These are phyloP conservation scores for Striga asiatica DNA, from an alignment of 257 asterid species.

Conservation along the genomic window DNA sequence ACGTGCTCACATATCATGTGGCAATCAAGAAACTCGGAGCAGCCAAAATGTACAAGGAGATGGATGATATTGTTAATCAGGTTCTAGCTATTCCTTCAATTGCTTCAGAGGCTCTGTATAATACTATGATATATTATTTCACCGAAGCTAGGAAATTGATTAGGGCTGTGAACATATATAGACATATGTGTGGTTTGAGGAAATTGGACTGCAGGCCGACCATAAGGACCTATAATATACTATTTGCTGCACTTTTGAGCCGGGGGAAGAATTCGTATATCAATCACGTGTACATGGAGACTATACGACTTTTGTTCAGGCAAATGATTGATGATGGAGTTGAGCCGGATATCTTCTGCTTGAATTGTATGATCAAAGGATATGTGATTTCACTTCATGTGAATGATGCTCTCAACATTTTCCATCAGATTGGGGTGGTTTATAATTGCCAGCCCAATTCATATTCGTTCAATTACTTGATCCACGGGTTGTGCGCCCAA, in stretches of 20 bases:
- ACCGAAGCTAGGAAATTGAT: slow-evolving; percentile 68
- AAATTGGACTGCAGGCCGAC: slow-evolving; percentile 79
- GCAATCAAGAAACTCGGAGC: slow-evolving; percentile 74
- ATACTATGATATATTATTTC: slow-evolving; percentile 71
- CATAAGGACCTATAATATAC: slow-evolving; percentile 57
- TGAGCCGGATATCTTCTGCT: slow-evolving; percentile 70
- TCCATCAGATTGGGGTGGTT: slow-evolving; percentile 76
- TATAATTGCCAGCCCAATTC: slow-evolving; percentile 67
- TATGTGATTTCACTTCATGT: slow-evolving; percentile 86
- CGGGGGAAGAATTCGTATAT: slow-evolving; percentile 62
- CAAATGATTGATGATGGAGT: slow-evolving; percentile 83
- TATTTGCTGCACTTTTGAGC: slow-evolving; percentile 61
- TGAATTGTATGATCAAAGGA: slow-evolving; percentile 89
- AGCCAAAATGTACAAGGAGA: slow-evolving; percentile 64
- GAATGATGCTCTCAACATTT: slow-evolving; percentile 83
- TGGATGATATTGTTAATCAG: slow-evolving; percentile 77
- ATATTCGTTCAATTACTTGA: slow-evolving; percentile 65
- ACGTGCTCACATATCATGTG: slow-evolving; percentile 44
- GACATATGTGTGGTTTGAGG: slow-evolving; percentile 54
- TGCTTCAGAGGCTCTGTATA: slow-evolving; percentile 66
- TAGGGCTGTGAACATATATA: slow-evolving; percentile 71
- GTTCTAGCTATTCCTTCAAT: slow-evolving; percentile 58
- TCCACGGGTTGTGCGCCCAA: slow-evolving; percentile 85
- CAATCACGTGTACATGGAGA: slow-evolving; percentile 77
- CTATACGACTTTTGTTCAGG: slow-evolving; percentile 54